Conservation (phyloP, 2,329 filamentous ascomycete species). For the Penicillium fuscoglaucum region DNA sequence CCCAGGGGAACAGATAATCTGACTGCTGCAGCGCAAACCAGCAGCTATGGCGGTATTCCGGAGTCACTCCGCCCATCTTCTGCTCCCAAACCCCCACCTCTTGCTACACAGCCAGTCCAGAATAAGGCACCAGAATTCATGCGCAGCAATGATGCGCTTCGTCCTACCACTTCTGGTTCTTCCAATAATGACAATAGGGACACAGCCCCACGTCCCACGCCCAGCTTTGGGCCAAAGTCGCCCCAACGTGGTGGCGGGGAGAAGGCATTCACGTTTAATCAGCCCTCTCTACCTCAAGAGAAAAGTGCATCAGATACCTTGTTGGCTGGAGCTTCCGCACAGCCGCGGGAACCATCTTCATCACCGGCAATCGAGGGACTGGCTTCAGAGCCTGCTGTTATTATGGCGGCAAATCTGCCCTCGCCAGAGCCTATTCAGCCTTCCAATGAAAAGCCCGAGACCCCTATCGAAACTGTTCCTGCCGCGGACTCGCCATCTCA, state of each 20-base stretch:
- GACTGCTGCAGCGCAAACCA: slow-evolving; percentile 21
- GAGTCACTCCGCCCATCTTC: slow-evolving; percentile 29
- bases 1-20: slow-evolving; percentile 26
- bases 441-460: slow-evolving; percentile 14
- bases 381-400: slow-evolving; percentile 18
- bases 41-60: slow-evolving; percentile 20
- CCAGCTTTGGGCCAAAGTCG: slow-evolving; percentile 32
- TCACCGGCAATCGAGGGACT: slow-evolving; percentile 15
- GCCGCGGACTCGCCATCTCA: slow-evolving; percentile 13
- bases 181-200: slow-evolving; percentile 25
- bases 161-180: slow-evolving; percentile 34
- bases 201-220: slow-evolving; percentile 22
- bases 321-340: slow-evolving; percentile 25
- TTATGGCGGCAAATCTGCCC: slow-evolving; percentile 13
- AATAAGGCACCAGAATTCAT: slow-evolving; percentile 20
- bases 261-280: slow-evolving; percentile 30
- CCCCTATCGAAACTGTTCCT: slow-evolving; percentile 6
- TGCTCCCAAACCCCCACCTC: slow-evolving; percentile 18
- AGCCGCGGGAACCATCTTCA: slow-evolving; percentile 18
- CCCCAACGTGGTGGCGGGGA: slow-evolving; percentile 32
- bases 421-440: slow-evolving; percentile 5
- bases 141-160: slow-evolving; percentile 30
- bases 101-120: slow-evolving; percentile 10
- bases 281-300: slow-evolving; percentile 14
- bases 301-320: slow-evolving; percentile 7